Conservation (phyloP, 2,329 filamentous ascomycete genomes). For the Stachybotrys chlorohalonatus region DNA sequence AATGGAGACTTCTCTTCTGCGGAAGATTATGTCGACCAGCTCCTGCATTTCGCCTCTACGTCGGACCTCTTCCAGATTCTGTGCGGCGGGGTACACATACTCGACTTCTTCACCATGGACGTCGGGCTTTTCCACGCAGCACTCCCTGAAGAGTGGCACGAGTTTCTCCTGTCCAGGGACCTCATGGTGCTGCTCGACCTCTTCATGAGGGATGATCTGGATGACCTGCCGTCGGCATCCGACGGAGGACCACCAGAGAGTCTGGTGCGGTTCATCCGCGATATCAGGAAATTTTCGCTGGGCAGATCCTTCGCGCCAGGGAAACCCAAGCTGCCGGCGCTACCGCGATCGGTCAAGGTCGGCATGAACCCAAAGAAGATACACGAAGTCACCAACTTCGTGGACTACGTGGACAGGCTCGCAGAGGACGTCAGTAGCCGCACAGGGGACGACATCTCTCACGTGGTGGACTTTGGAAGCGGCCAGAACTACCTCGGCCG, state of each 20-base stretch:
- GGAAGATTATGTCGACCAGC: conserved; percentile 69
- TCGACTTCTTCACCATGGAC: conserved; percentile 87
- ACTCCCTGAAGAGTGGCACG: conserved; percentile 71
- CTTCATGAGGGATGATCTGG: conserved; percentile 68
- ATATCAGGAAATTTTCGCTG: conserved; percentile 62
- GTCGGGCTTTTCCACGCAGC: conserved; percentile 74
- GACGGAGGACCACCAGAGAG: conserved; percentile 36
- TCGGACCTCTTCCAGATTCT: conserved; percentile 74
- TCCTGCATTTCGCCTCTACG: conserved; percentile 67
- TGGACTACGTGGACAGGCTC: conserved; percentile 65
- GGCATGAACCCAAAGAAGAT: conserved; percentile 96
- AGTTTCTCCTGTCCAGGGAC: conserved; percentile 62
- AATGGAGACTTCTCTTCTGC: conserved; percentile 58
- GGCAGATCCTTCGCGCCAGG: conserved; percentile 46
- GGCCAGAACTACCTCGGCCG: conserved; percentile 94
- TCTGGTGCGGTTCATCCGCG: conserved; percentile 62
- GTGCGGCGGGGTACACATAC: conserved; percentile 94
- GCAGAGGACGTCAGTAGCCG: conserved; percentile 48
- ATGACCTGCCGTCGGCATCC: conserved; percentile 16
- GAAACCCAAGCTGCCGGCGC: conserved; percentile 37
- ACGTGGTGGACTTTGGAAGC: conserved; percentile 92
- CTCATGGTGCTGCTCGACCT: conserved; percentile 73
- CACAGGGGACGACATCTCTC: conserved; percentile 57
- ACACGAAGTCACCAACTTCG: conserved; percentile 87
- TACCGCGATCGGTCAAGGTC: conserved; percentile 65